Conservation (phyloP, 768 basidiomycete species). For the Russula virescens region DNA sequence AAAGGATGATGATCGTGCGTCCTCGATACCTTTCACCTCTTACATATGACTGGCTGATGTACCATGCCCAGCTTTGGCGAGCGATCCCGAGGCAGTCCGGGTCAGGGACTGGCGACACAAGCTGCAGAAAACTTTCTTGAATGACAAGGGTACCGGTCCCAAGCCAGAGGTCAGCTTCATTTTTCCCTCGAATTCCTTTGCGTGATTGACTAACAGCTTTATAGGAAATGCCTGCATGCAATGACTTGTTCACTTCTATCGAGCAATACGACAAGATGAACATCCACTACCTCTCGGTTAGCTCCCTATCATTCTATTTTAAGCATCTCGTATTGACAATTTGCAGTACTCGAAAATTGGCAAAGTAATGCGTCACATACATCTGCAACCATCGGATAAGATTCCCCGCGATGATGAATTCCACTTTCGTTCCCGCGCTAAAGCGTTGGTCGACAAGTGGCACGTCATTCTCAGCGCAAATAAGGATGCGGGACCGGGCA, state of each 20-base stretch:
- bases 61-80: slow-evolving; percentile 38
- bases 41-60: neutral
- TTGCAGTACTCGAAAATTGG: slow-evolving; percentile 67
- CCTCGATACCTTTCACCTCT: slow-evolving; percentile 36
- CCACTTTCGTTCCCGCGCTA: slow-evolving; percentile 66
- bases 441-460: slow-evolving; percentile 66
- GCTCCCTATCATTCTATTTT: slow-evolving; percentile 8
- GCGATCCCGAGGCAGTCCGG: slow-evolving; percentile 59
- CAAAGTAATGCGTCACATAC: slow-evolving; percentile 86
- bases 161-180: slow-evolving; percentile 52
- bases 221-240: slow-evolving; percentile 73
- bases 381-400: slow-evolving; percentile 45
- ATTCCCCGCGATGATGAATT: slow-evolving; percentile 63
- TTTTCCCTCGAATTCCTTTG: slow-evolving; percentile 2
- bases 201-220: neutral
- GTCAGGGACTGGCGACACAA: slow-evolving; percentile 92
- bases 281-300: slow-evolving; percentile 62
- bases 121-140: slow-evolving; percentile 82
- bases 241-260: slow-evolving; percentile 68
- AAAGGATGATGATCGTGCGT: slow-evolving; percentile 57
- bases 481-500: slow-evolving; percentile 22
- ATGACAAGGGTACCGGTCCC: slow-evolving; percentile 50
- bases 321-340: neutral
- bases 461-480: slow-evolving; percentile 44
- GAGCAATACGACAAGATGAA: slow-evolving; percentile 74